Evolutionary conservation across 2,329 filamentous ascomycete species (phyloP).

Genomic region (Chaetomium globosum): DNA sequence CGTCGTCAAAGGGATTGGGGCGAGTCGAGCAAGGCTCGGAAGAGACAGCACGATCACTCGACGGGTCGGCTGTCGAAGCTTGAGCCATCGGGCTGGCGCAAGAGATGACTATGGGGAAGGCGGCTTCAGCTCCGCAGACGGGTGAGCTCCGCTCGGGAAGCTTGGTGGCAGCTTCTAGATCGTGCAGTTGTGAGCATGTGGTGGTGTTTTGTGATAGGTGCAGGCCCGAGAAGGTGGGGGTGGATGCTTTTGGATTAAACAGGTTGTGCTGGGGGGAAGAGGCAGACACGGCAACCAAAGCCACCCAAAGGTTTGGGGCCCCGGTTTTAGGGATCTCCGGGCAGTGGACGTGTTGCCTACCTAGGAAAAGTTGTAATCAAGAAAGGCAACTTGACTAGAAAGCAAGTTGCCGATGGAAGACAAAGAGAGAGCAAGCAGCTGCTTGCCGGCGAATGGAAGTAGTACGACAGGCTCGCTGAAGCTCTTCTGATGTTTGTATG

Average conservation of each 20-base stretch:
- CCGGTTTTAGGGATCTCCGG: slow-evolving; percentile 10
- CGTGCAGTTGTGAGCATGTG: slow-evolving; percentile 60
- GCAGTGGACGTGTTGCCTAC: not conserved
- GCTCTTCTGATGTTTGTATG: not conserved
- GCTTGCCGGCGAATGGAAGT: not conserved
- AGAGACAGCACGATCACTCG: slow-evolving; percentile 61
- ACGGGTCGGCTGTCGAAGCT: slow-evolving; percentile 53
- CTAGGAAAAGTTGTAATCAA: not conserved
- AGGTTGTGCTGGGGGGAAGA: slow-evolving; percentile 5
- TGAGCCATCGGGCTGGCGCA: slow-evolving; percentile 58
- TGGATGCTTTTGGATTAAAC: slow-evolving; percentile 15
- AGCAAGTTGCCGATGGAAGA: not conserved
- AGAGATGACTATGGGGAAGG: slow-evolving; percentile 42
- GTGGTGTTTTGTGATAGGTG: slow-evolving; percentile 41
- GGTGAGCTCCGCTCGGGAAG: slow-evolving; percentile 57
- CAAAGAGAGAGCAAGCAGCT: slow-evolving; percentile 1
- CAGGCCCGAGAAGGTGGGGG: slow-evolving; percentile 23
- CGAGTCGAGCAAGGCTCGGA: slow-evolving; percentile 65
- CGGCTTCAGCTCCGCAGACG: slow-evolving; percentile 51
- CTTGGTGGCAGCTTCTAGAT: slow-evolving; percentile 53
- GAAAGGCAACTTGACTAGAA: not conserved
- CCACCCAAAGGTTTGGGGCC: not conserved
- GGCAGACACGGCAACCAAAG: slow-evolving; percentile 11
- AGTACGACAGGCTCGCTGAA: not conserved
- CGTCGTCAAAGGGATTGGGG: slow-evolving; percentile 66